Evolutionary conservation across 257 asterid genomes (phyloP), one percentile per base, ranked within the genome.

Genomic region (Rubia yunnanensis): DNA sequence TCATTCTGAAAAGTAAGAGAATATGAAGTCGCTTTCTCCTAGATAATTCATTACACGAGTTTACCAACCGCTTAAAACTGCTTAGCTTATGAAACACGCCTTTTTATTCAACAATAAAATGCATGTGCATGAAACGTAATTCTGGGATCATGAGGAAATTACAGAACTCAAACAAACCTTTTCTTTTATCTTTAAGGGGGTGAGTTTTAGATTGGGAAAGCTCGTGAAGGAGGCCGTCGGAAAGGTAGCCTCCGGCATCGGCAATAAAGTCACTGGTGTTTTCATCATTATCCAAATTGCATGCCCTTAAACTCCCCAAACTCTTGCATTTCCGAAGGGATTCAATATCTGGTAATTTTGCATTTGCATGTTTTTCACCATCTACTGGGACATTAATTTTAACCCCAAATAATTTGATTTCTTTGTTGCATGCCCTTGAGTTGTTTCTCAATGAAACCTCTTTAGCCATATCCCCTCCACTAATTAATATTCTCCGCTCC

Each of bases 361-460:
- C 60, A 18, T 32, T 10, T n/a, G n/a, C n/a, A n/a, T n/a, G n/a
- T n/a, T n/a, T n/a, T n/a, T n/a, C n/a, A 22, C 59, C 71, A 49
- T 61, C 73, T 3, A 15, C 76, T 5, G 20, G 11, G 28, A 70
- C 73, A 10, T 57, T 67, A 63, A 86, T 86, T 55, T 76, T 79
- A 5, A 82, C 91, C 4, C 91, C 91, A 56, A 86, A 86, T n/a
- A 86, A 66, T 78, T 60, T 84, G 63, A 84, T 66, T 41, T 65
- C 55, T 72, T 72, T 70, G 20, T 74, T 73, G 70, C 80, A 78
- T 56, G 80, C 63, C 60, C 75, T 63, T 1, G 79, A 65, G 66
- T 73, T 75, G 35, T 77, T 75, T 4, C 81, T 58, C 85, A 80
- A 60, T 79, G 76, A 1, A 72, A 70, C 54, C 86, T 73, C 38